These are phyloP conservation scores for Postia placenta DNA, from an alignment of 768 basidiomycete species.

Conservation along the genomic window DNA sequence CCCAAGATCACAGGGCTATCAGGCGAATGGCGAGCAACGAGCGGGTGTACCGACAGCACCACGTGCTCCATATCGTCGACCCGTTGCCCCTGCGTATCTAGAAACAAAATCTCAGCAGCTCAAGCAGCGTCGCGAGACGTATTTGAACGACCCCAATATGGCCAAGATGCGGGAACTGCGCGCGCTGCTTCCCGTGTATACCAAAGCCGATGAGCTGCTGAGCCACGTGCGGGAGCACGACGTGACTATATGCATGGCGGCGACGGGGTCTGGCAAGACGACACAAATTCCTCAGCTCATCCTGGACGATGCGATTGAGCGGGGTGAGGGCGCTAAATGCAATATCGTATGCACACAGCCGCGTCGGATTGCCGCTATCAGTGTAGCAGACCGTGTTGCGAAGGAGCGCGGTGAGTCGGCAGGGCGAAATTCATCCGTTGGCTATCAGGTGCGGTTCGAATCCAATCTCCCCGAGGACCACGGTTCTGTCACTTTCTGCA, in stretches of 20 bases:
- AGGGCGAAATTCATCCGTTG: conserved; percentile 58
- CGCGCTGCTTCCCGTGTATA: conserved; percentile 66
- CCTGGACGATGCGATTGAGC: conserved; percentile 74
- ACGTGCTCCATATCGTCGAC: conserved; percentile 17
- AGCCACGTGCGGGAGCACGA: conserved; percentile 68
- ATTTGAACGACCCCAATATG: conserved; percentile 53
- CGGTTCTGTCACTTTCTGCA: conserved; percentile 89
- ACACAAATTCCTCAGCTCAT: conserved; percentile 93
- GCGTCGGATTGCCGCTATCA: conserved; percentile 84
- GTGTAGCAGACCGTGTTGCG: conserved; percentile 86
- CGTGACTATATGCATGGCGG: conserved; percentile 85
- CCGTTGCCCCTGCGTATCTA: conserved; percentile 23
- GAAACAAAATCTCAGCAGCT: conserved; percentile 56
- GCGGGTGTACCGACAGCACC: conserved; percentile 2
- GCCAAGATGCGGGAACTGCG: conserved; percentile 66
- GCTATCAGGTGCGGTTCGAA: conserved; percentile 93
- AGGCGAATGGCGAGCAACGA: conserved; percentile 3
- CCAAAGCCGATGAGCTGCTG: conserved; percentile 60
- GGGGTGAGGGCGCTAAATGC: conserved; percentile 75
- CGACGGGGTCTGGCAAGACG: conserved; percentile 90
- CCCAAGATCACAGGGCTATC: conserved; percentile 26
- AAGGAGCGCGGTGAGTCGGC: conserved; percentile 75
- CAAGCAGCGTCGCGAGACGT: conserved; percentile 44
- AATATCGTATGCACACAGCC: conserved; percentile 95
- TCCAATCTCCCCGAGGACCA: conserved; percentile 68